phyloP scores from a whole-genome alignment of 805 yeast genomes.

The Saturnispora halmiae region DNA sequence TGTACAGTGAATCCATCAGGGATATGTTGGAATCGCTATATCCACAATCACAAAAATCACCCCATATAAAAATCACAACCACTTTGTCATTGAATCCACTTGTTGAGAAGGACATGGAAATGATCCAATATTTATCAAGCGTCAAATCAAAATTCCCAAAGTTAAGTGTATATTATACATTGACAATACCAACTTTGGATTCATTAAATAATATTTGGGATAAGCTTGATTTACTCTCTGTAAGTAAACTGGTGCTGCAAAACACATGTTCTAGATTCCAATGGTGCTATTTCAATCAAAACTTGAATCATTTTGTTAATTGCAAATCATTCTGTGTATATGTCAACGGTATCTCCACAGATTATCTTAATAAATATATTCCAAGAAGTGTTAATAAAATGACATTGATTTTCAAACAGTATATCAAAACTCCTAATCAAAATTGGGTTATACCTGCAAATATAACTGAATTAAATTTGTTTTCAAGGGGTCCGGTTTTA shows the following conservation, averaged over 20 bases:
- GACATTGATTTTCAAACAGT: conserved; percentile 8
- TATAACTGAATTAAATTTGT: conserved; percentile 5
- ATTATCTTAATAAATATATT: conserved; percentile 8
- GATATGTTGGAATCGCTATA: neutral
- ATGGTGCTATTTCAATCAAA: conserved; percentile 4
- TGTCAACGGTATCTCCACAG: conserved; percentile 9
- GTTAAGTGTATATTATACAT: conserved; percentile 4
- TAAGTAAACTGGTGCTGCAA: conserved; percentile 7
- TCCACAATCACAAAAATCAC: neutral
- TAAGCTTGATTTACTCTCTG: neutral
- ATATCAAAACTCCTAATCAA: conserved; percentile 2
- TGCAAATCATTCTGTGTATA: conserved; percentile 4
- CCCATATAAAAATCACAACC: neutral
- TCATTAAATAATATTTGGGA: conserved; percentile 5
- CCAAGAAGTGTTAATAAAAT: conserved; percentile 2
- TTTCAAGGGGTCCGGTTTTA: conserved; percentile 7
- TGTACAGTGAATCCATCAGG: conserved; percentile 4
- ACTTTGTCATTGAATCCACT: conserved; percentile 7
- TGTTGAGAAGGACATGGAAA: neutral
- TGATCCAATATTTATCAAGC: conserved; percentile 1
- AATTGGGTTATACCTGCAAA: conserved; percentile 1
- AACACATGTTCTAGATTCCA: conserved; percentile 7
- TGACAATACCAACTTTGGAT: conserved; percentile 8
- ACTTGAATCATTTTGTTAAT: conserved; percentile 1
- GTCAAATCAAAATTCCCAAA: neutral